These are phyloP conservation scores for Fusarium avenaceum DNA, from an alignment of 2,329 filamentous ascomycete genomes.

Conservation along the genomic window DNA sequence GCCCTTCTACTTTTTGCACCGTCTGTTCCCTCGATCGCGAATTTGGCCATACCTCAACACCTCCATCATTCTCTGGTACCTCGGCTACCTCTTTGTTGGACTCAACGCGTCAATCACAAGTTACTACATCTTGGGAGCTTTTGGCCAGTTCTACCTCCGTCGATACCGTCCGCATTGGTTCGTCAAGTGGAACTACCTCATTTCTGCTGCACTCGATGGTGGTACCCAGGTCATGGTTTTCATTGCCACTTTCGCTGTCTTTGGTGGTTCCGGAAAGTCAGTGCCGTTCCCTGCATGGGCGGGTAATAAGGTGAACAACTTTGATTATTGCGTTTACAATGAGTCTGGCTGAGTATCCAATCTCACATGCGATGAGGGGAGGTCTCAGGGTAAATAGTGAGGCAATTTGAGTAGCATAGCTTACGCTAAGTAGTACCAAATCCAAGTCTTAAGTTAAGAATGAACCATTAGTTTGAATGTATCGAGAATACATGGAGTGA, in stretches of 20 bases:
- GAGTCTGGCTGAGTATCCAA: neutral
- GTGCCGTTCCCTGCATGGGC: slow-evolving; percentile 66
- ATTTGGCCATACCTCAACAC: slow-evolving; percentile 61
- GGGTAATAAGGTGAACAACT: slow-evolving; percentile 60
- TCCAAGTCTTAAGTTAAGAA: neutral
- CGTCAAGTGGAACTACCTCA: slow-evolving; percentile 66
- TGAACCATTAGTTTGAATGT: neutral
- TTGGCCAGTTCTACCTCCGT: slow-evolving; percentile 65
- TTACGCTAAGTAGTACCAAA: neutral
- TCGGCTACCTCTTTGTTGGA: slow-evolving; percentile 37
- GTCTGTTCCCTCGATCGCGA: slow-evolving; percentile 57
- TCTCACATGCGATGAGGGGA: neutral
- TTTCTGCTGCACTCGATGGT: slow-evolving; percentile 66
- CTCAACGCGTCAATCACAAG: slow-evolving; percentile 65
- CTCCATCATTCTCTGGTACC: slow-evolving; percentile 59
- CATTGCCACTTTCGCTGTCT: slow-evolving; percentile 68
- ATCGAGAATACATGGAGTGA: neutral
- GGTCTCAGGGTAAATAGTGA: neutral
- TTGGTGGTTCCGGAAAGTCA: slow-evolving; percentile 62
- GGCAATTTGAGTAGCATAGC: no score
- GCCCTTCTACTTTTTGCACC: slow-evolving; percentile 39
- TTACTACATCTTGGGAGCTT: slow-evolving; percentile 66
- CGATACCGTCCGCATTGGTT: slow-evolving; percentile 66
- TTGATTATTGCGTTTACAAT: slow-evolving; percentile 18
- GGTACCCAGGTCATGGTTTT: slow-evolving; percentile 63